phyloP scores from a whole-genome alignment of 75 land plant genomes.

The Cunninghamia lanceolata region DNA sequence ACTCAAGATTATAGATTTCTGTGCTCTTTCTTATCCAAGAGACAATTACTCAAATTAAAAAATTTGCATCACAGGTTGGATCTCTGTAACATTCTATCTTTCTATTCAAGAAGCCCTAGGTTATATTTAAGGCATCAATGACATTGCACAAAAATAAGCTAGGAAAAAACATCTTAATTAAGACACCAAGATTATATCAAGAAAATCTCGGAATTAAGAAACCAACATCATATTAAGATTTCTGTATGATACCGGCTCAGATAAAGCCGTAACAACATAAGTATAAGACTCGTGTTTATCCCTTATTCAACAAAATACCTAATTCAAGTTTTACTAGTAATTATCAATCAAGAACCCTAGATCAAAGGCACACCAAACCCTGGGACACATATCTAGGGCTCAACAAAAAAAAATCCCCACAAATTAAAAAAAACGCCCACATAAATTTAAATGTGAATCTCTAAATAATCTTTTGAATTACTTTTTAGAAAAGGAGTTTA shows the following conservation, averaged over 20 bases:
- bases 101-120: no score
- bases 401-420: not conserved
- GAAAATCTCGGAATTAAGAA: not conserved
- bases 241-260: not conserved
- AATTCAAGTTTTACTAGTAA: not conserved
- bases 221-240: not conserved
- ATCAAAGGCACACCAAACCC: not conserved
- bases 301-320: not conserved
- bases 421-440: not conserved
- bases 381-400: not conserved
- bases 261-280: not conserved
- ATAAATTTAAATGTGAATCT: not conserved
- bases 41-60: no score
- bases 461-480: not conserved
- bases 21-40: not conserved
- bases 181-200: no score
- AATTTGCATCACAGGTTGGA: no score
- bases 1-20: not conserved
- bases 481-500: not conserved
- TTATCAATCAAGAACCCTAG: not conserved
- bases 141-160: not conserved
- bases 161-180: not conserved
- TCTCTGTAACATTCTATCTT: no score
- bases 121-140: no score
- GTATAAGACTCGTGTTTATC: not conserved